Evolutionary conservation across 2,329 filamentous ascomycete genomes (phyloP).

Genomic region (Penicillium paneum): DNA sequence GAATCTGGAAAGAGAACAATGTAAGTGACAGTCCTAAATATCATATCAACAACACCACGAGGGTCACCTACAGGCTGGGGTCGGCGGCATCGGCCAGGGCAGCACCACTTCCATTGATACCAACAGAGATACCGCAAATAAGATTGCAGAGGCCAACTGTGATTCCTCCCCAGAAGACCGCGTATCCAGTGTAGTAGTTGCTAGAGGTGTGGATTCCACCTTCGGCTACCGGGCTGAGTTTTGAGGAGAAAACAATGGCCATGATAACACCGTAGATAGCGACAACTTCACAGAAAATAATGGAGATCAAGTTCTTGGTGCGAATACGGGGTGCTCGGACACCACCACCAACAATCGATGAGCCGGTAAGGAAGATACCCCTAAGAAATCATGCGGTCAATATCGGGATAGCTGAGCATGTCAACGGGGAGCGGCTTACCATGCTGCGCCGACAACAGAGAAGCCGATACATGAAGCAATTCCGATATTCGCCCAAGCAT

Average conservation of each 20-base stretch:
- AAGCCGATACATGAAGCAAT: slow-evolving; percentile 93
- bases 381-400: slow-evolving; percentile 48
- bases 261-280: slow-evolving; percentile 99
- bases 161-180: slow-evolving; percentile 91
- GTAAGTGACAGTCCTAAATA: slow-evolving; percentile 4
- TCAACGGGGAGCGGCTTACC: slow-evolving; percentile 54
- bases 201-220: slow-evolving; percentile 67
- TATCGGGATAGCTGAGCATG: not conserved
- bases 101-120: slow-evolving; percentile 96
- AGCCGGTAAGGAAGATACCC: slow-evolving; percentile 98
- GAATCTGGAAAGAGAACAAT: slow-evolving; percentile 59
- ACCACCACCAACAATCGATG: slow-evolving; percentile 93
- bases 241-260: slow-evolving; percentile 95
- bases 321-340: slow-evolving; percentile 96
- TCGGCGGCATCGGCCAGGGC: slow-evolving; percentile 95
- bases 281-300: slow-evolving; percentile 99
- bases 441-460: slow-evolving; percentile 95
- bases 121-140: slow-evolving; percentile 92
- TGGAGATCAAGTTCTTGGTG: slow-evolving; percentile 99
- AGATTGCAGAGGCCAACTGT: slow-evolving; percentile 95
- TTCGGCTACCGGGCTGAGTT: slow-evolving; percentile 65
- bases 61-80: slow-evolving; percentile 68
- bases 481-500: slow-evolving; percentile 86
- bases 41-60: not conserved
- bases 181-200: slow-evolving; percentile 92